Percentiles rank a stretch among this genome's conserved stretches.
Conservation (phyloP, 495 filamentous ascomycete species). For the Neurospora sp. region DNA sequence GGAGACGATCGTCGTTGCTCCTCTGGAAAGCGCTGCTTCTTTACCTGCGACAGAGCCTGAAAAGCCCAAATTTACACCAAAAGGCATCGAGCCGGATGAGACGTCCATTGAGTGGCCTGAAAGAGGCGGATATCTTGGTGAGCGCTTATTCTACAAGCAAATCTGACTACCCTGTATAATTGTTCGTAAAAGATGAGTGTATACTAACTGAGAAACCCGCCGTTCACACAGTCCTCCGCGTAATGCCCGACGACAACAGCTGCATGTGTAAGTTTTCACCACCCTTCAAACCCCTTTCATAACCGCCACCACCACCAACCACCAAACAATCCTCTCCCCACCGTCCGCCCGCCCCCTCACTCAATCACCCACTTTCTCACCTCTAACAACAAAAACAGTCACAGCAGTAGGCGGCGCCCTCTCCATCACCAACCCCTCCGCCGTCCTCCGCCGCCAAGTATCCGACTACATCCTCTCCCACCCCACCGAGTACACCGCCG, state of each 20-base stretch:
- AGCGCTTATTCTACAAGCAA: neutral
- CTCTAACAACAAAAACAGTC: conserved; percentile 27
- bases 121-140: conserved; percentile 21
- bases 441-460: conserved; percentile 67
- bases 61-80: conserved; percentile 18
- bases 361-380: neutral
- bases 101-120: conserved; percentile 25
- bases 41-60: conserved; percentile 1
- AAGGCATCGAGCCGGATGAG: conserved; percentile 25
- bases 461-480: conserved; percentile 70
- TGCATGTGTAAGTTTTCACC: conserved; percentile 54
- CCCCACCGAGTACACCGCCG: conserved; percentile 59
- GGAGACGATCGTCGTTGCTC: conserved; percentile 68
- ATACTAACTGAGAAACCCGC: too few species aligned
- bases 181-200: too few species aligned
- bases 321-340: neutral
- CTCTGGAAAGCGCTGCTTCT: conserved; percentile 7
- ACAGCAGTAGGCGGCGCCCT: conserved; percentile 76
- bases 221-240: conserved; percentile 53
- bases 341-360: neutral
- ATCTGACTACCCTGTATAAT: neutral
- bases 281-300: too few species aligned
- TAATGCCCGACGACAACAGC: conserved; percentile 96
- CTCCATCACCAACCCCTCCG: conserved; percentile 22
- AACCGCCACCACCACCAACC: neutral